Conservation (phyloP, 306 rosid genomes). For the Vigna unguiculata region DNA sequence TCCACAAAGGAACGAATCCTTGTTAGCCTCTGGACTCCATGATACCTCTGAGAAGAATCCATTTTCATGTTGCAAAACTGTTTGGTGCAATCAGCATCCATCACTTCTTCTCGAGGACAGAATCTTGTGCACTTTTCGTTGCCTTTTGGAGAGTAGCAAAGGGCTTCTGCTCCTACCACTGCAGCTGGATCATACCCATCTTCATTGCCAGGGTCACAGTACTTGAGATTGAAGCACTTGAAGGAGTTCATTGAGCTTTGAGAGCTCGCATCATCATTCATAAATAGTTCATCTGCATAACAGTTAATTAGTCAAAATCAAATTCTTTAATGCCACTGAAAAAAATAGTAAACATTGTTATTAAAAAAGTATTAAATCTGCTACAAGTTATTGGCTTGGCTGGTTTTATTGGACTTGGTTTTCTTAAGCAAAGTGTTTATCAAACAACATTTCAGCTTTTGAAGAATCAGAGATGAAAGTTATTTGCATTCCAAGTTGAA, state of each 20-base stretch:
- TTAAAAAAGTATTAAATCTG: too few relatives aligned
- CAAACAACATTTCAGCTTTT: neutral
- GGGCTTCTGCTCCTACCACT: constrained; percentile 38
- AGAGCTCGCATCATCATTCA: constrained; percentile 74
- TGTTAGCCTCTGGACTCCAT: constrained; percentile 34
- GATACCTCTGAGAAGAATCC: constrained; percentile 34
- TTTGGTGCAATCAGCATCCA: constrained; percentile 39
- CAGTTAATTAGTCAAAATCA: neutral
- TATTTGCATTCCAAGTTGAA: neutral
- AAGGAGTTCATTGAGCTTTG: constrained; percentile 68
- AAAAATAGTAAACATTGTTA: neutral
- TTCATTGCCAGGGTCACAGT: constrained; percentile 54
- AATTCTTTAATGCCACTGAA: neutral
- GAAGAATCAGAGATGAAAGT: neutral
- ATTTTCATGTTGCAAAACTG: constrained; percentile 43
- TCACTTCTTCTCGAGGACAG: constrained; percentile 57
- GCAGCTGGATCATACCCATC: constrained; percentile 48
- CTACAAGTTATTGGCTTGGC: too few relatives aligned
- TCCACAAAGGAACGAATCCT: constrained; percentile 64
- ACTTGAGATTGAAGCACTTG: constrained; percentile 58
- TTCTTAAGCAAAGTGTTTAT: neutral
- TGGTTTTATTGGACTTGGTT: too few relatives aligned
- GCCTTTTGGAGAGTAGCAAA: constrained; percentile 40
- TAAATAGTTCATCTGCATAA: constrained; percentile 58
- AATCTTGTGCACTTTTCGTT: constrained; percentile 67